Conservation (phyloP, 1,284 basidiomycete species). For the Cutaneotrichosporon sp. region DNA sequence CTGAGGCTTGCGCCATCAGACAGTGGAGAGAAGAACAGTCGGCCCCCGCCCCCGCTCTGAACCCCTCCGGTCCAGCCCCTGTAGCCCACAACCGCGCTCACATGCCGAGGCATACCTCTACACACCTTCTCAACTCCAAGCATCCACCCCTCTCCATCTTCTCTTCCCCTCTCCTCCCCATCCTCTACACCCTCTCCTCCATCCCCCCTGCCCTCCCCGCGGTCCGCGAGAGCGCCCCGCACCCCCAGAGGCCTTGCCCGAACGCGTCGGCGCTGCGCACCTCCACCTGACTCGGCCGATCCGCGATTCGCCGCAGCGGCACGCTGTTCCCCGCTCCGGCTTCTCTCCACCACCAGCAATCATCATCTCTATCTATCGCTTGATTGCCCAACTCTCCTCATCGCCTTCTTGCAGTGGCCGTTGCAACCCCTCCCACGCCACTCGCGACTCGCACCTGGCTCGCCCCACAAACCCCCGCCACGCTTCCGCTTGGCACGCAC, state of each 20-base stretch:
- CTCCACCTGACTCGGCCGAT: conserved; percentile 1
- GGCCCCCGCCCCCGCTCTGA: too few relatives aligned
- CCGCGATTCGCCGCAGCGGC: neutral
- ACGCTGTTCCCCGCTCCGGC: neutral
- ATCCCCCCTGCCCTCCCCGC: neutral
- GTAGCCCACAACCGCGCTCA: too few relatives aligned
- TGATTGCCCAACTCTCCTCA: neutral
- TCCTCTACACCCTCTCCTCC: neutral
- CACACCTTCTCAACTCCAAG: too few relatives aligned
- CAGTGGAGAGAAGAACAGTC: too few relatives aligned
- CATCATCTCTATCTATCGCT: neutral
- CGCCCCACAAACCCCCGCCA: too few relatives aligned
- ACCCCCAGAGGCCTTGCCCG: too few relatives aligned
- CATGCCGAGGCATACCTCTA: neutral
- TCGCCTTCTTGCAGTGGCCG: neutral
- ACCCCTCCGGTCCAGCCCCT: too few relatives aligned
- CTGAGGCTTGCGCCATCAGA: too few relatives aligned
- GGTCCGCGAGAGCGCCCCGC: neutral
- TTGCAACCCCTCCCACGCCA: neutral
- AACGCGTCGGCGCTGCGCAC: neutral
- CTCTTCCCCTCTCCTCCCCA: neutral
- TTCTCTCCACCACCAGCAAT: neutral
- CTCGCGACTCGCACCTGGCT: too few relatives aligned
- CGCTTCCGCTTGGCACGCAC: neutral
- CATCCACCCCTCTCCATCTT: neutral